A percentile compares a stretch with the other conserved stretches of the same genome.
Conservation (phyloP, 768 basidiomycete genomes). For the Tubosaeta sp. region DNA sequence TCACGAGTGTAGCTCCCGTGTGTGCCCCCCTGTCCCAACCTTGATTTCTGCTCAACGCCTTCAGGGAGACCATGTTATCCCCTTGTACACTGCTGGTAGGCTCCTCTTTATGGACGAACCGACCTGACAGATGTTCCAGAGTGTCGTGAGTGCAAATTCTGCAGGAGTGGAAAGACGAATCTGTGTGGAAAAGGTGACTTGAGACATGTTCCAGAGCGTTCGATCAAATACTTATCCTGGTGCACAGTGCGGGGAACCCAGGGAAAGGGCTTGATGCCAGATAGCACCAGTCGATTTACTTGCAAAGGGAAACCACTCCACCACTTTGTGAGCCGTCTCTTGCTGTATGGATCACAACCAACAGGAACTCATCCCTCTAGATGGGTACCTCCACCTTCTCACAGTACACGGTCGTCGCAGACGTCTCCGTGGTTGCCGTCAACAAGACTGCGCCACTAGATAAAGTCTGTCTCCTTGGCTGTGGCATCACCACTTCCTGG, state of each 20-base stretch:
- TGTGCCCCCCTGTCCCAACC: conserved; percentile 11
- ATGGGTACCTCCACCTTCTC: conserved; percentile 99
- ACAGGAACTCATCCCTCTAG: conserved; percentile 35
- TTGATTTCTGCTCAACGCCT: neutral
- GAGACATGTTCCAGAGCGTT: neutral
- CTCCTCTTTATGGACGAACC: neutral
- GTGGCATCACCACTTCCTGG: conserved; percentile 98
- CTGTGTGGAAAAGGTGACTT: conserved; percentile 84
- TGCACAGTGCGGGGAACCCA: conserved; percentile 82
- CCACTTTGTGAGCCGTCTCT: conserved; percentile 71
- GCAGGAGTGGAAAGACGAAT: conserved; percentile 97
- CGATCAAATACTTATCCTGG: neutral
- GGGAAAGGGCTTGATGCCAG: conserved; percentile 94
- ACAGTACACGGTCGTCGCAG: conserved; percentile 98
- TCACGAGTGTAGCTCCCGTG: conserved; percentile 68
- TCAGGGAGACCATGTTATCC: conserved; percentile 94
- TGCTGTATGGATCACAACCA: neutral
- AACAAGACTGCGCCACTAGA: conserved; percentile 83
- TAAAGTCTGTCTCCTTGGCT: conserved; percentile 95
- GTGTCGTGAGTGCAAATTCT: conserved; percentile 97
- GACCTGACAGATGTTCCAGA: conserved; percentile 41
- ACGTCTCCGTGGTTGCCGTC: conserved; percentile 93
- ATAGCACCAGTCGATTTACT: conserved; percentile 82
- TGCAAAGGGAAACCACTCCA: conserved; percentile 81
- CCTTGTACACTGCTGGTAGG: conserved; percentile 90